Percentiles rank a stretch among this genome's conserved stretches.
Conservation (phyloP, 2,329 filamentous ascomycete species). For the Davidsoniella eucalypti region DNA sequence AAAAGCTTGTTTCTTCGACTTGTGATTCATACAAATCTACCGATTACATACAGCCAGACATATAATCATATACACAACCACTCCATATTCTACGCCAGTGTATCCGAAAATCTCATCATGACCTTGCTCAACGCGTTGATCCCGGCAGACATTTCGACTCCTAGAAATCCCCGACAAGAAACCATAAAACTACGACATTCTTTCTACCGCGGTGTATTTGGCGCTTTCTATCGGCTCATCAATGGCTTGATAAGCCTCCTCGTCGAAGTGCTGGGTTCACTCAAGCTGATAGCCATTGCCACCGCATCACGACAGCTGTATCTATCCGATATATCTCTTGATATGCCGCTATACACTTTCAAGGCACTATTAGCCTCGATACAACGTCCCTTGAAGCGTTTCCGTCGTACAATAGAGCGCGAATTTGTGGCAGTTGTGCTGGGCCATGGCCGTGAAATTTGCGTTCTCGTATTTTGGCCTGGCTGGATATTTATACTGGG, state of each 20-base stretch:
- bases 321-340: neutral
- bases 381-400: neutral
- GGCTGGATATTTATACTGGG: slow-evolving; percentile 33
- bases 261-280: neutral
- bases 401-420: slow-evolving; percentile 20
- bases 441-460: slow-evolving; percentile 31
- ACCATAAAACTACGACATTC: no score
- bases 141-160: no score
- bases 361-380: neutral
- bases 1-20: no score
- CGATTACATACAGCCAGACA: no score
- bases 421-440: slow-evolving; percentile 36
- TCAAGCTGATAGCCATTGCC: neutral
- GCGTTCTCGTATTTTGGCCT: slow-evolving; percentile 39
- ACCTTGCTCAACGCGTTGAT: no score
- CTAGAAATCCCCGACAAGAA: no score
- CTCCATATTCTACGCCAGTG: no score
- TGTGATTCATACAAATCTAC: no score
- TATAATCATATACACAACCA: no score
- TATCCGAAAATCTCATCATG: no score
- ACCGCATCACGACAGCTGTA: neutral
- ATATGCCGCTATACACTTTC: neutral
- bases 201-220: neutral
- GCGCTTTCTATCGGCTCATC: neutral
- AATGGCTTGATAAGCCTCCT: neutral